Evolutionary conservation across 129 eudicot genomes (phyloP).

Genomic region (Heracleum sosnowskyi): DNA sequence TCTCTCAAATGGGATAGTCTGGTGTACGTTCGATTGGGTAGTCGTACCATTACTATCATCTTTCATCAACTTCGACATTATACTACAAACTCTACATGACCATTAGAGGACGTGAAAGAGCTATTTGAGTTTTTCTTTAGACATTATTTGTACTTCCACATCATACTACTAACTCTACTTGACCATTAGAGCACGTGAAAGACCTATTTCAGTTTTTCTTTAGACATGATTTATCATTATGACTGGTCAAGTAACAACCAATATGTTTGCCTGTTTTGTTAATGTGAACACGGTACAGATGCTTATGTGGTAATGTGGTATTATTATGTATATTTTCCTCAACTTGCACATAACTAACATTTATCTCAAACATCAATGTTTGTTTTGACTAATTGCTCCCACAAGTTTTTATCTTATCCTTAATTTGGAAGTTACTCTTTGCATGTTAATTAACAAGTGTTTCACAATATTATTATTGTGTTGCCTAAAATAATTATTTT

Average conservation of each 20-base stretch:
- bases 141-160: not conserved
- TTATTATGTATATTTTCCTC: not conserved
- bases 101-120: not conserved
- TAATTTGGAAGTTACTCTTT: not conserved
- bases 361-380: not conserved
- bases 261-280: not conserved
- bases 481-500: not conserved
- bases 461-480: not conserved
- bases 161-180: not conserved
- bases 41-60: not conserved
- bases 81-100: not conserved
- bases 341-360: not conserved
- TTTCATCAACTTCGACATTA: not conserved
- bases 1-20: too few species aligned
- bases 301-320: not conserved
- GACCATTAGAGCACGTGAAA: not conserved
- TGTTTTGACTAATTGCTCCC: conserved; percentile 6
- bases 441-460: not conserved
- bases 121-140: not conserved
- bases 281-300: conserved; percentile 1
- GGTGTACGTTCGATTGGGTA: not conserved
- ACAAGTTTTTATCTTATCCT: not conserved
- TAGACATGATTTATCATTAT: not conserved
- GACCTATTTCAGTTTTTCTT: not conserved
- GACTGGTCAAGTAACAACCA: not conserved